Evolutionary conservation across 2,329 filamentous ascomycete genomes (phyloP).

Genomic region (Cladosporium cucumerinum): DNA sequence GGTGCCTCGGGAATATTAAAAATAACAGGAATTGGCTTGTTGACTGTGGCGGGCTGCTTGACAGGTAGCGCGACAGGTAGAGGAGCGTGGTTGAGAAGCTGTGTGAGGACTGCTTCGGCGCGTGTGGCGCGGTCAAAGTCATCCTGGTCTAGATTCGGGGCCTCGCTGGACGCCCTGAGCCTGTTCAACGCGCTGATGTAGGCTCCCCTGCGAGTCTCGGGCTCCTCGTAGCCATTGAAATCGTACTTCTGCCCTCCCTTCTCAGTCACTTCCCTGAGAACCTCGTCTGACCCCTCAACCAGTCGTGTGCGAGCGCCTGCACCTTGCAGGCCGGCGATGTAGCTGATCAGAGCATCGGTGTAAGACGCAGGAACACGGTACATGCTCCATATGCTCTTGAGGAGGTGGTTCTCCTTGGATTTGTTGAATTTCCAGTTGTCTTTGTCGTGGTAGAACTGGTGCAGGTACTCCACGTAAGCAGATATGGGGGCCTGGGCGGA

Average conservation of each 20-base stretch:
- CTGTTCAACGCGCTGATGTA: conserved; percentile 37
- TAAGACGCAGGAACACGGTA: conserved; percentile 68
- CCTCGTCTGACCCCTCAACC: conserved; percentile 60
- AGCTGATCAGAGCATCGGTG: conserved; percentile 67
- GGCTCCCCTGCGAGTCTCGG: conserved; percentile 34
- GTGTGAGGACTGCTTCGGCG: conserved; percentile 24
- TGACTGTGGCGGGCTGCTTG: not conserved
- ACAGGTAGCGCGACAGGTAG: not conserved
- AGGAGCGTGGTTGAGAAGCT: conserved; percentile 21
- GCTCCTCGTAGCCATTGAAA: conserved; percentile 42
- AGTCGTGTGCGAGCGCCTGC: conserved; percentile 65
- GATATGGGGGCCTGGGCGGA: conserved; percentile 30
- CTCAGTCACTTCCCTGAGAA: conserved; percentile 56
- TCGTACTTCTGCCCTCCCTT: conserved; percentile 47
- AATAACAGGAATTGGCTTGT: not conserved
- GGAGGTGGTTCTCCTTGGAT: conserved; percentile 77
- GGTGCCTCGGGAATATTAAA: not conserved
- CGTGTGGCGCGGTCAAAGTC: conserved; percentile 32
- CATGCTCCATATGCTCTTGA: conserved; percentile 76
- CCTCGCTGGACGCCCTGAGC: conserved; percentile 26
- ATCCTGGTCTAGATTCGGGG: conserved; percentile 28
- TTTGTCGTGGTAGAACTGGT: conserved; percentile 68
- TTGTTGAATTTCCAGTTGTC: conserved; percentile 94
- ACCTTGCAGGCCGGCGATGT: conserved; percentile 76
- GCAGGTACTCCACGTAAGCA: conserved; percentile 72